phyloP scores from a whole-genome alignment of 176 grass and related monocot species.

The Stipa capillata region DNA sequence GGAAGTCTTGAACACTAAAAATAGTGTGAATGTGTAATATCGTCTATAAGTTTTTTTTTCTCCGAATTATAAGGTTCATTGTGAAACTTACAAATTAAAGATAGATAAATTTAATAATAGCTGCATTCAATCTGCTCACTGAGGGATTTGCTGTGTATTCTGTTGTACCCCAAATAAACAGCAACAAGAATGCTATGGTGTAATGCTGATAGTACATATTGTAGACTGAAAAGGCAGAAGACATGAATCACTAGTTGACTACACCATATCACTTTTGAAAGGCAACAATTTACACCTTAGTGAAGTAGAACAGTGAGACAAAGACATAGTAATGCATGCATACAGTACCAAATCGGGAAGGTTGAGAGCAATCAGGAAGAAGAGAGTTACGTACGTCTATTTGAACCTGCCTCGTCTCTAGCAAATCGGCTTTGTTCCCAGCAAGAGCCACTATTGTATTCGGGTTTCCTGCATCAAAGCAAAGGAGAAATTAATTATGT shows the following conservation, averaged over 20 bases:
- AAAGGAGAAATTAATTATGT: not conserved
- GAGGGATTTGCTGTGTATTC: not conserved
- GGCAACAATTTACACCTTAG: not conserved
- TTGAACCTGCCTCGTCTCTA: constrained; percentile 73
- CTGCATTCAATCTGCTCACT: not conserved
- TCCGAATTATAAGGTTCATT: not conserved
- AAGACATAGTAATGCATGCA: not conserved
- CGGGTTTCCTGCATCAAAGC: constrained; percentile 54
- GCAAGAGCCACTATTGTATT: constrained; percentile 85
- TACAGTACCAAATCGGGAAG: not conserved
- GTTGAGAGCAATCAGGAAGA: not conserved
- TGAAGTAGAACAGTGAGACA: not conserved
- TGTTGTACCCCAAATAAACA: not conserved
- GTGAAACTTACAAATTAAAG: not conserved
- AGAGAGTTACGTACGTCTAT: constrained; percentile 43
- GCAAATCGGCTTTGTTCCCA: constrained; percentile 89
- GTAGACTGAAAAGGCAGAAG: not conserved
- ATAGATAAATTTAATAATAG: not conserved
- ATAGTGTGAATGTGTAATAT: not conserved
- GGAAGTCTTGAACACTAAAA: not conserved
- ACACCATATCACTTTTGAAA: not conserved
- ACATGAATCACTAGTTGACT: not conserved
- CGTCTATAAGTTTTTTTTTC: not conserved
- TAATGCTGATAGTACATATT: not conserved
- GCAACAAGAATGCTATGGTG: not conserved